Percentiles rank a stretch among this genome's conserved stretches.
phyloP scores from a whole-genome alignment of 176 grass and related monocot species.

The Carex myosuroides region DNA sequence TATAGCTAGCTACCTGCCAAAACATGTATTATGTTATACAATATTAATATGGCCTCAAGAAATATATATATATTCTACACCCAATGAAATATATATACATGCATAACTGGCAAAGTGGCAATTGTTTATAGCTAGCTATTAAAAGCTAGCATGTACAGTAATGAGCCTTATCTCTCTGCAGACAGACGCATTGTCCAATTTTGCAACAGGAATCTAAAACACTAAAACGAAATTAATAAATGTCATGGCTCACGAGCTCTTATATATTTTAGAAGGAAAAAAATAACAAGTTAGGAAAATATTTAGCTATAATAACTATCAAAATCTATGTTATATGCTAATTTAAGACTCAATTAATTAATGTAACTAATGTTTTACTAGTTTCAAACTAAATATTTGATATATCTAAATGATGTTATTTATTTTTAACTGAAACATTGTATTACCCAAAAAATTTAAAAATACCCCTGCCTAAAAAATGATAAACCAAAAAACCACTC shows the following conservation, averaged over 20 bases:
- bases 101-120: background rate
- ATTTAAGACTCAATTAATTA: background rate
- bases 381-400: background rate
- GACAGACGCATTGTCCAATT: too few relatives aligned
- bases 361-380: background rate
- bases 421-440: background rate
- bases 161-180: too few relatives aligned
- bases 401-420: background rate
- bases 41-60: background rate
- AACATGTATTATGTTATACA: background rate
- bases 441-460: background rate
- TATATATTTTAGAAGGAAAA: too few relatives aligned
- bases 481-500: too few relatives aligned
- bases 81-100: background rate
- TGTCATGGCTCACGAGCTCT: too few relatives aligned
- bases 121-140: background rate
- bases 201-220: too few relatives aligned
- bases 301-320: too few relatives aligned
- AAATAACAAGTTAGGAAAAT: too few relatives aligned
- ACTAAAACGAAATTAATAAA: too few relatives aligned
- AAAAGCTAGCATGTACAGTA: background rate
- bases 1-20: background rate
- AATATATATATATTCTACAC: background rate
- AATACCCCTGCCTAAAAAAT: too few relatives aligned
- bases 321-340: background rate